Conservation (phyloP, 148 eudicot genomes). For the Fagopyrum homotropicum region DNA sequence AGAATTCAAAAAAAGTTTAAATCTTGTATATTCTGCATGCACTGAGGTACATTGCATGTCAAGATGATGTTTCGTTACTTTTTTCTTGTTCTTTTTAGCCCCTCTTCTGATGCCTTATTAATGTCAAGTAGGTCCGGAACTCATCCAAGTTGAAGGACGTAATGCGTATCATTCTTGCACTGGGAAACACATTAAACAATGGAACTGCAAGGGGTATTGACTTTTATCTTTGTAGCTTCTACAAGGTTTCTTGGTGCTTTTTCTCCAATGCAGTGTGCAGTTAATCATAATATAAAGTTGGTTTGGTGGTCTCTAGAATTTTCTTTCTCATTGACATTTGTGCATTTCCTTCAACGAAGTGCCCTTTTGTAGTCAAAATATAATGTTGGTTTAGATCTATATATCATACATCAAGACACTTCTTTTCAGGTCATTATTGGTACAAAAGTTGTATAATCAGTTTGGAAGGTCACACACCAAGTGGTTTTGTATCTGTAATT, state of each 20-base stretch:
- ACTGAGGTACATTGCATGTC: slow-evolving; percentile 49
- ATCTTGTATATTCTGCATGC: slow-evolving; percentile 74
- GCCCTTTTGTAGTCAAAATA: background rate
- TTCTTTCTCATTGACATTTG: background rate
- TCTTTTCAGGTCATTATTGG: background rate
- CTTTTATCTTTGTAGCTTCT: slow-evolving; percentile 2
- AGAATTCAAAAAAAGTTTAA: slow-evolving; percentile 72
- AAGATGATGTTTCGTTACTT: slow-evolving; percentile 14
- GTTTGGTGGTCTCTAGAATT: background rate
- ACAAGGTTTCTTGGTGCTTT: background rate
- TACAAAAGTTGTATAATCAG: background rate
- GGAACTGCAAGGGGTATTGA: slow-evolving; percentile 91
- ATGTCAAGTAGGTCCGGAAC: slow-evolving; percentile 52
- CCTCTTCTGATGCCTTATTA: slow-evolving; percentile 17
- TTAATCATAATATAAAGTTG: background rate
- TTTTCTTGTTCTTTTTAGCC: slow-evolving; percentile 17
- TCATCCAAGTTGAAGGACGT: slow-evolving; percentile 77
- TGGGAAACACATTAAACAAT: slow-evolving; percentile 79
- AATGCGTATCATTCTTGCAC: slow-evolving; percentile 64
- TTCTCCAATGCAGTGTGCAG: background rate
- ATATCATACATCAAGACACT: background rate
- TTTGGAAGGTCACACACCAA: background rate
- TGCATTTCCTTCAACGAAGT: background rate
- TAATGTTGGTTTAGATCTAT: background rate
- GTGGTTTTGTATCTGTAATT: background rate